Evolutionary conservation across 108 stramenopile species (phyloP).

Genomic region (Hondaea fermentalgiana): DNA sequence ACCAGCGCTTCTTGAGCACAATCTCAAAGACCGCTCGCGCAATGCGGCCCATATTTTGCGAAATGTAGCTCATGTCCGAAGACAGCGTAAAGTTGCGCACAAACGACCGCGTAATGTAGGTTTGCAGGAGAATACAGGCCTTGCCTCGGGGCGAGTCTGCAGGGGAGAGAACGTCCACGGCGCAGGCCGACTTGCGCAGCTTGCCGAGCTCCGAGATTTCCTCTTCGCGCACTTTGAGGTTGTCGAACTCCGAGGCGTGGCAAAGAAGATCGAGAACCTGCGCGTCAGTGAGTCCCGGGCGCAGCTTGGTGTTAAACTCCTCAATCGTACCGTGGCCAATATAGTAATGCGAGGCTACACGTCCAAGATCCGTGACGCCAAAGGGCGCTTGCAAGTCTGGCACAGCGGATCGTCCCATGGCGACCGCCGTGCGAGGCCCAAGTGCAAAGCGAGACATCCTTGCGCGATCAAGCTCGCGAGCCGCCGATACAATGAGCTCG

Average conservation of each 20-base stretch:
- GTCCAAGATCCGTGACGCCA: conserved; percentile 76
- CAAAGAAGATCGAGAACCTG: conserved; percentile 73
- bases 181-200: conserved; percentile 10
- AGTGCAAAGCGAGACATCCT: conserved; percentile 77
- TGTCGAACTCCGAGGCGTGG: conserved; percentile 85
- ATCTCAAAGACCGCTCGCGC: conserved; percentile 94
- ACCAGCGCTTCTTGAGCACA: conserved; percentile 61
- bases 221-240: conserved; percentile 83
- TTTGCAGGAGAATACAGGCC: conserved; percentile 78
- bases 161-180: conserved; percentile 45
- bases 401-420: conserved; percentile 15
- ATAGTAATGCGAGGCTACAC: conserved; percentile 95
- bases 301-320: conserved; percentile 74
- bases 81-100: conserved; percentile 80
- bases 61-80: conserved; percentile 91
- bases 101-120: conserved; percentile 63
- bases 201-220: conserved; percentile 68
- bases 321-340: conserved; percentile 86
- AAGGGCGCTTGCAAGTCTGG: conserved; percentile 2
- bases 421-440: conserved; percentile 57
- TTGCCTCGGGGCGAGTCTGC: conserved; percentile 79
- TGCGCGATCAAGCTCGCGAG: conserved; percentile 64
- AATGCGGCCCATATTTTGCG: conserved; percentile 88
- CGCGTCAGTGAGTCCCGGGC: conserved; percentile 56
- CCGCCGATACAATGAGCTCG: conserved; percentile 71